Conservation (phyloP, 78 protist species). For the Dictyostelium intermedium region DNA sequence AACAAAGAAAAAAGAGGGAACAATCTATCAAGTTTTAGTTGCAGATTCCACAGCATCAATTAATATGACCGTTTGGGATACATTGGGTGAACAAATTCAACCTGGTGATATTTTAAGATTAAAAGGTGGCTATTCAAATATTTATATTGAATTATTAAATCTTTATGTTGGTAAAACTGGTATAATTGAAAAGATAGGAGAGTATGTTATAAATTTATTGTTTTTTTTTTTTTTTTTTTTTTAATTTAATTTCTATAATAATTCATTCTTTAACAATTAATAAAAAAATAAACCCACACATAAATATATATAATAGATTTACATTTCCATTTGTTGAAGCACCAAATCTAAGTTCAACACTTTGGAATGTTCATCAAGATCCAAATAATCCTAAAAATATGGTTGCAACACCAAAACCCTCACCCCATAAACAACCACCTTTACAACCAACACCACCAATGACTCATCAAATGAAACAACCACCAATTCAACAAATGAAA, state of each 20-base stretch:
- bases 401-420: conserved; percentile 16
- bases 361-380: conserved; percentile 28
- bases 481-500: neutral
- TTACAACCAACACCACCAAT: neutral
- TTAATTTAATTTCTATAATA: neutral
- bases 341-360: conserved; percentile 55
- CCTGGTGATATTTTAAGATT: conserved; percentile 75
- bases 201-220: conserved; percentile 20
- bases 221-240: neutral
- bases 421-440: conserved; percentile 2
- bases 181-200: conserved; percentile 61
- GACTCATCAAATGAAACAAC: neutral
- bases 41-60: conserved; percentile 63
- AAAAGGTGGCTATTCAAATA: conserved; percentile 58
- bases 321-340: conserved; percentile 41
- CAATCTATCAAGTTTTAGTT: conserved; percentile 51
- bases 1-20: conserved; percentile 46
- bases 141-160: conserved; percentile 32
- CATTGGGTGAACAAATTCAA: conserved; percentile 52
- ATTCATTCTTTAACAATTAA: too few species aligned
- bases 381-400: conserved; percentile 11
- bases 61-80: conserved; percentile 68
- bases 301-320: neutral
- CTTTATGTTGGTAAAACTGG: conserved; percentile 70
- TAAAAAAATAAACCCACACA: too few species aligned